These are phyloP conservation scores for Blumeriella jaapii DNA, from an alignment of 2,329 filamentous ascomycete genomes.

Conservation along the genomic window DNA sequence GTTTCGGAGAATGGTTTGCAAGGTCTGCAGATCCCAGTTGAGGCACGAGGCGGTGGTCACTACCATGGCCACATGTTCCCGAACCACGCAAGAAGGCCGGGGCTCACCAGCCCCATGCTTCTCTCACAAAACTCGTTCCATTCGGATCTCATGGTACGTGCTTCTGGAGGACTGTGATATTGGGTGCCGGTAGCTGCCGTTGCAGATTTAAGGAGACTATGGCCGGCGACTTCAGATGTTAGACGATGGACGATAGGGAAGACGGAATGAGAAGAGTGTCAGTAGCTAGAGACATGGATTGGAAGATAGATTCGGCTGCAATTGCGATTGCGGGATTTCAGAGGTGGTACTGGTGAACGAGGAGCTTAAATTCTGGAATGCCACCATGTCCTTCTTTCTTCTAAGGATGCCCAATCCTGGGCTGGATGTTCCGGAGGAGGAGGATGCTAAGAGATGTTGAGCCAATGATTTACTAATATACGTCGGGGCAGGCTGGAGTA, in stretches of 20 bases:
- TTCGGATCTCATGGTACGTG: slow-evolving; percentile 20
- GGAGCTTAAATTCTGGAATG: slow-evolving; percentile 14
- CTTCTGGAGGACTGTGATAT: slow-evolving; percentile 21
- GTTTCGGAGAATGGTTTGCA: slow-evolving; percentile 26
- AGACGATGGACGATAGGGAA: slow-evolving; percentile 24
- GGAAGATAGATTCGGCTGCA: slow-evolving; percentile 11
- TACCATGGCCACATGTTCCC: background rate
- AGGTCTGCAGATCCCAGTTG: slow-evolving; percentile 20
- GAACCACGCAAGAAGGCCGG: background rate
- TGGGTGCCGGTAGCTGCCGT: slow-evolving; percentile 26
- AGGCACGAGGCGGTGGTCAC: slow-evolving; percentile 10
- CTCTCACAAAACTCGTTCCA: slow-evolving; percentile 22
- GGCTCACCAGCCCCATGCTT: slow-evolving; percentile 19
- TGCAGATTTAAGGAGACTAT: slow-evolving; percentile 19
- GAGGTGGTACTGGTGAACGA: slow-evolving; percentile 10
- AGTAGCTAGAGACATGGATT: slow-evolving; percentile 22
- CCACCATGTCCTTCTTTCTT: slow-evolving; percentile 18
- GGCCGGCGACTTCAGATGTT: slow-evolving; percentile 17
- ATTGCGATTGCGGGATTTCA: slow-evolving; percentile 10
- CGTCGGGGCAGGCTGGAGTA: slow-evolving; percentile 25
- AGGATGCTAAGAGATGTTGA: slow-evolving; percentile 24
- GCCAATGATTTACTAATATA: slow-evolving; percentile 21
- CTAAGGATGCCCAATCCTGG: slow-evolving; percentile 21
- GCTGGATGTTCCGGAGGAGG: slow-evolving; percentile 20
- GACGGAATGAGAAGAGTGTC: slow-evolving; percentile 19